Percentiles rank a stretch among this genome's conserved stretches.
Conservation (phyloP, 345 rosid genomes). For the Syzygium grande region DNA sequence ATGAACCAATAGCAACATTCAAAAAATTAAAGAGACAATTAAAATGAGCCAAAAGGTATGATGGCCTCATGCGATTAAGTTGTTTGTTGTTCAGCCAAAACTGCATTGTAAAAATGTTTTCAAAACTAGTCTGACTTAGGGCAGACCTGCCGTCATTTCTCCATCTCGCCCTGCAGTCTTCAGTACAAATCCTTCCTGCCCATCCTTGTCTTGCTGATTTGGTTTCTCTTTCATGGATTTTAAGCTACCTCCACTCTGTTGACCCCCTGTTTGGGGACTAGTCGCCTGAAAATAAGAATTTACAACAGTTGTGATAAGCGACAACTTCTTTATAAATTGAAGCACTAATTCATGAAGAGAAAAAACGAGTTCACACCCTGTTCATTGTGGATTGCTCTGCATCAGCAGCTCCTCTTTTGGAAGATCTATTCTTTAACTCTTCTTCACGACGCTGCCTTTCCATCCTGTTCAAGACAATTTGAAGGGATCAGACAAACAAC, state of each 20-base stretch:
- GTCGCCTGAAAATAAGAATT: slow-evolving; percentile 48
- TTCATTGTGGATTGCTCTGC: slow-evolving; percentile 71
- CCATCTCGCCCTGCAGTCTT: slow-evolving; percentile 35
- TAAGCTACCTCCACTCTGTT: slow-evolving; percentile 64
- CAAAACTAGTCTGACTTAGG: not conserved
- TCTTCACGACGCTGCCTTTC: slow-evolving; percentile 98
- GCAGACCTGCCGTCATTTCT: slow-evolving; percentile 66
- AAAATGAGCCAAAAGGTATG: not conserved
- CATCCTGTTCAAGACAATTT: slow-evolving; percentile 43
- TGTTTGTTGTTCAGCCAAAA: not conserved
- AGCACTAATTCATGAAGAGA: not conserved
- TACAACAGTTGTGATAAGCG: not conserved
- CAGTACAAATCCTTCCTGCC: slow-evolving; percentile 49
- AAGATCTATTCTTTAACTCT: slow-evolving; percentile 71
- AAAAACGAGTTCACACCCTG: slow-evolving; percentile 40
- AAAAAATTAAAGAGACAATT: not conserved
- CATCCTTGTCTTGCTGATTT: slow-evolving; percentile 45
- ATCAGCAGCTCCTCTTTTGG: slow-evolving; percentile 72
- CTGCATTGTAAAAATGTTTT: not conserved
- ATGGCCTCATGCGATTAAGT: not conserved
- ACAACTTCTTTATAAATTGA: not conserved
- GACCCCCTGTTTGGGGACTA: slow-evolving; percentile 80
- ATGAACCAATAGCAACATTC: not conserved
- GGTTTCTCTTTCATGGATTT: slow-evolving; percentile 80
- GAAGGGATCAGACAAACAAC: not conserved